phyloP scores from a whole-genome alignment of 2,329 filamentous ascomycete species.

The Phyllosticta citribraziliensis region DNA sequence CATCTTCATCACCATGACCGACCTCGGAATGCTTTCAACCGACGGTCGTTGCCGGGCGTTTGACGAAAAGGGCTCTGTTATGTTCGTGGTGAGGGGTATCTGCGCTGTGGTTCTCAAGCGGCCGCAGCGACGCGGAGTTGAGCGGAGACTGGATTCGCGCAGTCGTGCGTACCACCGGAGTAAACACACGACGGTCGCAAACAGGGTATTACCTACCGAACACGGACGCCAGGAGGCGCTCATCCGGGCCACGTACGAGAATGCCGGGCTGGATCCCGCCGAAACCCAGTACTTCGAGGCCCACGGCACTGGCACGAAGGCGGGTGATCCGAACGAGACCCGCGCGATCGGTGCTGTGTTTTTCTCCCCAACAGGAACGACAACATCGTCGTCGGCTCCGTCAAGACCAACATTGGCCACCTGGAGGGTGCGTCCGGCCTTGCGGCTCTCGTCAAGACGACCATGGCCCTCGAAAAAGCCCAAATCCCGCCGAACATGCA shows the following conservation, averaged over 20 bases:
- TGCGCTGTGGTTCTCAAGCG: slow-evolving; percentile 49
- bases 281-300: slow-evolving; percentile 14
- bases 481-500: slow-evolving; percentile 18
- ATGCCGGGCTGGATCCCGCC: slow-evolving; percentile 23
- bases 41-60: slow-evolving; percentile 24
- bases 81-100: slow-evolving; percentile 53
- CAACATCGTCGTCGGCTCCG: slow-evolving; percentile 12
- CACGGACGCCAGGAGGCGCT: slow-evolving; percentile 25
- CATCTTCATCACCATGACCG: slow-evolving; percentile 15
- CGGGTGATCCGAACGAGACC: slow-evolving; percentile 11
- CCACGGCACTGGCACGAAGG: slow-evolving; percentile 17
- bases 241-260: slow-evolving; percentile 26
- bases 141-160: slow-evolving; percentile 45
- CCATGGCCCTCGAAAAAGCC: slow-evolving; percentile 15
- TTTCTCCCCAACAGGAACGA: slow-evolving; percentile 20
- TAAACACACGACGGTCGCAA: slow-evolving; percentile 43
- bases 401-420: slow-evolving; percentile 23
- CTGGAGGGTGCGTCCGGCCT: slow-evolving; percentile 21
- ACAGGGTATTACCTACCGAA: slow-evolving; percentile 31
- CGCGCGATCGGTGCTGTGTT: slow-evolving; percentile 13
- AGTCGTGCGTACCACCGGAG: slow-evolving; percentile 31
- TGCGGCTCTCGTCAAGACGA: slow-evolving; percentile 19
- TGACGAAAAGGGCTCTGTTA: slow-evolving; percentile 51
- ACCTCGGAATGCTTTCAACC: slow-evolving; percentile 20
- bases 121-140: slow-evolving; percentile 45